phyloP scores from a whole-genome alignment of 371 early-diverging fungal genomes.

The Coemansia sp. region DNA sequence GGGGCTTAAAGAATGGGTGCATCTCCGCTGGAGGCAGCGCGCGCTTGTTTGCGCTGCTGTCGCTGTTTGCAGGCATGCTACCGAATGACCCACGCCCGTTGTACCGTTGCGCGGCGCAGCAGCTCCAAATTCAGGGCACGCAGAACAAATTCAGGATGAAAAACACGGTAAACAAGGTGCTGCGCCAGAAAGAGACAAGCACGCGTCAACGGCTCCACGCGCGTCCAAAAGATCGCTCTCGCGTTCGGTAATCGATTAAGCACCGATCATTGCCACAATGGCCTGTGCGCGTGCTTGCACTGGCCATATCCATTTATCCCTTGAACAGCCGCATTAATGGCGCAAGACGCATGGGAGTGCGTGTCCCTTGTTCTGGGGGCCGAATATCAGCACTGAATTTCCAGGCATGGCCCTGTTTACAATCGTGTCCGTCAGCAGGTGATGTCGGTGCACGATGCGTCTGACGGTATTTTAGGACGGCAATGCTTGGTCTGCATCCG shows the following conservation, averaged over 20 bases:
- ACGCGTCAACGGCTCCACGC: not conserved
- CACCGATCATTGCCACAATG: constrained; percentile 1
- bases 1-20: constrained; percentile 39
- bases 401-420: no score
- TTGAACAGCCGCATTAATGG: no score
- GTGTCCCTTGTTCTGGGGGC: no score
- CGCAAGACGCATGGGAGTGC: no score
- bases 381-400: no score
- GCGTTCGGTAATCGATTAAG: constrained; percentile 1
- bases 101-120: not conserved
- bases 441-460: no score
- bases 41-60: not conserved
- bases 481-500: no score
- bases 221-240: not conserved
- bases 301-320: no score
- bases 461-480: no score
- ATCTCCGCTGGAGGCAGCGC: constrained; percentile 6
- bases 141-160: not conserved
- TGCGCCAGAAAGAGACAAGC: not conserved
- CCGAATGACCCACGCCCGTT: not conserved
- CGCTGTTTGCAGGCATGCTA: not conserved
- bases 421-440: no score
- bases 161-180: not conserved
- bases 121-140: not conserved
- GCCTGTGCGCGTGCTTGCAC: not conserved